Conservation (phyloP, 2,329 filamentous ascomycete species). For the Paraconiothyrium sp. region DNA sequence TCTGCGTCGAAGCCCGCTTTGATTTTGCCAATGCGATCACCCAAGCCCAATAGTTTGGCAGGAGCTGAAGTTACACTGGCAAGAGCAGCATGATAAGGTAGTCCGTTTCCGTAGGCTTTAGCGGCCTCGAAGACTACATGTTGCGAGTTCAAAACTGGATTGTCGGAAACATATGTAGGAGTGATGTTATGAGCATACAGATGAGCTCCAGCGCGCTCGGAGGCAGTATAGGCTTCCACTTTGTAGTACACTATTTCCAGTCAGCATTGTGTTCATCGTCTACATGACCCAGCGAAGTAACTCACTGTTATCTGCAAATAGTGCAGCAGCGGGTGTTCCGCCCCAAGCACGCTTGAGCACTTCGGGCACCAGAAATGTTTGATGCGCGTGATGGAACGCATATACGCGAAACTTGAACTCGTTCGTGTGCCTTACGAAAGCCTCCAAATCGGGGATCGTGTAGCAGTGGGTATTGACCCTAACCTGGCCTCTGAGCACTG, state of each 20-base stretch:
- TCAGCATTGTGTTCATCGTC: neutral
- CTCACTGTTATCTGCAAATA: conserved; percentile 72
- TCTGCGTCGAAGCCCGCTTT: conserved; percentile 55
- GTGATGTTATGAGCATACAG: conserved; percentile 72
- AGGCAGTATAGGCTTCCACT: conserved; percentile 70
- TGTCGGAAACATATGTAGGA: conserved; percentile 75
- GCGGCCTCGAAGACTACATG: conserved; percentile 70
- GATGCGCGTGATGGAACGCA: conserved; percentile 76
- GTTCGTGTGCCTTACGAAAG: conserved; percentile 74
- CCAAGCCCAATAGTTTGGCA: conserved; percentile 52
- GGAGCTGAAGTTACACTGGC: conserved; percentile 52
- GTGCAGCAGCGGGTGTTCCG: conserved; percentile 57
- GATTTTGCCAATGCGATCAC: conserved; percentile 53
- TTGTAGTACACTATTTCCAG: conserved; percentile 69
- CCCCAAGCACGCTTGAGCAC: conserved; percentile 56
- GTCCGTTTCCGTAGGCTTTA: conserved; percentile 54
- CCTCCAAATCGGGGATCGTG: conserved; percentile 73
- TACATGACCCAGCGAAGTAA: neutral
- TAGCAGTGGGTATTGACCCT: conserved; percentile 78
- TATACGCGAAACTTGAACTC: conserved; percentile 74
- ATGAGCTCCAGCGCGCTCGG: conserved; percentile 72
- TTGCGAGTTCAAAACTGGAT: conserved; percentile 74
- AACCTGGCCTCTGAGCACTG: conserved; percentile 72
- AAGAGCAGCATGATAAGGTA: conserved; percentile 54
- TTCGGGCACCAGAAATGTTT: conserved; percentile 73